A percentile compares a stretch with the other conserved stretches of the same genome.
phyloP scores from a whole-genome alignment of 2,329 filamentous ascomycete genomes.

The Dendrostoma leiphaemia region DNA sequence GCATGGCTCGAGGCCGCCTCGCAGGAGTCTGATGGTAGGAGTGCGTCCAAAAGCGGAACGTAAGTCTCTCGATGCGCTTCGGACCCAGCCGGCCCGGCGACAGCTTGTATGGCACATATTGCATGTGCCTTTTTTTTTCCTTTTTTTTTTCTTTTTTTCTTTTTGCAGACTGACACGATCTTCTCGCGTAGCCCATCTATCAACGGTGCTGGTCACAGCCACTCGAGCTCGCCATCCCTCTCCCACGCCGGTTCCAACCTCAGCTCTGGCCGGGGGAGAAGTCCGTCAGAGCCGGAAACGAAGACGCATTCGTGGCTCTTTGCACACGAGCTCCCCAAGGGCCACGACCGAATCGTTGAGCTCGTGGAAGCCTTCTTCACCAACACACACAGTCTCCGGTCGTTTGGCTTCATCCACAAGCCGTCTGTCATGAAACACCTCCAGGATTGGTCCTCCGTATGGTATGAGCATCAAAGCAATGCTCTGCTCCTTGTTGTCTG shows the following conservation, averaged over 20 bases:
- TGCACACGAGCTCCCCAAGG: background rate
- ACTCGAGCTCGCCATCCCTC: background rate
- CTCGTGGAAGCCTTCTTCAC: conserved; percentile 23
- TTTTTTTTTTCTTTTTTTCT: background rate
- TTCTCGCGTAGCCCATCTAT: background rate
- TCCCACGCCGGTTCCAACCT: background rate
- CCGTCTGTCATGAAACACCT: conserved; percentile 21
- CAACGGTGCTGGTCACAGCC: background rate
- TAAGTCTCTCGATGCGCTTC: background rate
- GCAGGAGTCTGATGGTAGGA: background rate
- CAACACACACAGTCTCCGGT: conserved; percentile 23
- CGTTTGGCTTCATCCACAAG: conserved; percentile 24
- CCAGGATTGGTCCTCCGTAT: background rate
- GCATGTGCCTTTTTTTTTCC: background rate
- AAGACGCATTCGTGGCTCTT: background rate
- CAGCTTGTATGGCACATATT: too few species aligned
- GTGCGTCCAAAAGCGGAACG: background rate
- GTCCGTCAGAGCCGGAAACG: background rate
- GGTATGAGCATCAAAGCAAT: background rate
- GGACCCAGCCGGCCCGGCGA: background rate
- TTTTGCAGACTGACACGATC: background rate
- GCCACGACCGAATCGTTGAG: background rate
- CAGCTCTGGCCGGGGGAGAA: background rate
- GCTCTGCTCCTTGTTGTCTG: conserved; percentile 17
- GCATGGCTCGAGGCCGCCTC: conserved; percentile 19